phyloP scores from a whole-genome alignment of 1,284 basidiomycete species.

The Agaricales sp. region DNA sequence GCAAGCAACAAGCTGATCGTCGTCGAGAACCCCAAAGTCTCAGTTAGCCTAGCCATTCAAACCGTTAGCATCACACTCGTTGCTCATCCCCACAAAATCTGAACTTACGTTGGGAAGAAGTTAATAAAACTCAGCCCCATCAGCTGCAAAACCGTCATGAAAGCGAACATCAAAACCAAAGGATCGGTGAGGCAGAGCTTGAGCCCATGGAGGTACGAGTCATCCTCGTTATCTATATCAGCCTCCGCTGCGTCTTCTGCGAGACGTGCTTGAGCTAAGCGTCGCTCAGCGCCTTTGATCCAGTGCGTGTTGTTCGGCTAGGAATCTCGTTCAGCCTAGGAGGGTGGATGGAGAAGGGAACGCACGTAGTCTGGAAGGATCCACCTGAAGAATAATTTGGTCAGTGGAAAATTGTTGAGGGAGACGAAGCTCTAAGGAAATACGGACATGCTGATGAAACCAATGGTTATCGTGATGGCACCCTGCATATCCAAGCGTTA shows the following conservation, averaged over 20 bases:
- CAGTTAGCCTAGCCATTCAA: constrained; percentile 37
- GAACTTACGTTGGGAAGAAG: constrained; percentile 60
- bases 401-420: background rate
- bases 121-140: constrained; percentile 63
- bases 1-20: constrained; percentile 50
- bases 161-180: constrained; percentile 48
- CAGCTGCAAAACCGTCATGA: constrained; percentile 40
- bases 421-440: too few species aligned
- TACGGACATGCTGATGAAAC: background rate
- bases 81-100: background rate
- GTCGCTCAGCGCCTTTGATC: constrained; percentile 27
- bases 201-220: constrained; percentile 33
- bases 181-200: constrained; percentile 51
- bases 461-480: constrained; percentile 1
- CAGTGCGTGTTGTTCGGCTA: constrained; percentile 28
- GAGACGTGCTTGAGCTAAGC: constrained; percentile 32
- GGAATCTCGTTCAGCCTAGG: background rate
- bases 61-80: constrained; percentile 3
- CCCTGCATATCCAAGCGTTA: background rate
- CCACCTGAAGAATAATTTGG: constrained; percentile 10
- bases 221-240: constrained; percentile 20
- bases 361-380: constrained; percentile 15
- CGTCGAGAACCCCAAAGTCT: constrained; percentile 54
- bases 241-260: constrained; percentile 31
- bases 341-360: background rate